Evolutionary conservation across 495 filamentous ascomycete species (phyloP).

Genomic region (Xylaria curta): DNA sequence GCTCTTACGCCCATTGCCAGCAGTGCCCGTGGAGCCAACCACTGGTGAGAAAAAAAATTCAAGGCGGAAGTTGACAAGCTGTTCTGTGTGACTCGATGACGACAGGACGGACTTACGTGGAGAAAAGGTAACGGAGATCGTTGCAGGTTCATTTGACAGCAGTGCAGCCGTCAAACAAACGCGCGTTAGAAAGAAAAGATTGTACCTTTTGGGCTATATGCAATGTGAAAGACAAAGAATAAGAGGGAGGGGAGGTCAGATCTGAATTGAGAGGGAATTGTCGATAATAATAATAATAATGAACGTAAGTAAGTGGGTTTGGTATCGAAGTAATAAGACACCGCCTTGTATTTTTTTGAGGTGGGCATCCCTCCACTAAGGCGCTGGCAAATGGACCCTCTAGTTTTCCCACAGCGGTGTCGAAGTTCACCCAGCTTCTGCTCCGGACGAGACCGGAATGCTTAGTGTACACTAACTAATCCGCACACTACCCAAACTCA

Average conservation of each 20-base stretch:
- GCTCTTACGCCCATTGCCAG: neutral
- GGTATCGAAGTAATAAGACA: neutral
- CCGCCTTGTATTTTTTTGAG: neutral
- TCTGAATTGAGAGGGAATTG: constrained; percentile 5
- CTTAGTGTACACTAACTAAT: constrained; percentile 16
- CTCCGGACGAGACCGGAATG: constrained; percentile 16
- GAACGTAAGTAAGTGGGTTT: neutral
- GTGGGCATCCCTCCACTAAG: neutral
- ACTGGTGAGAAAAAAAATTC: neutral
- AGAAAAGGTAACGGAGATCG: constrained; percentile 48
- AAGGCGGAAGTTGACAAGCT: constrained; percentile 8
- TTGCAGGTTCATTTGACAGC: constrained; percentile 78
- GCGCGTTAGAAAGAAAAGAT: constrained; percentile 45
- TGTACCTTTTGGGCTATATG: constrained; percentile 20
- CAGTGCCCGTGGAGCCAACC: neutral
- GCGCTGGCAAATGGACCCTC: neutral
- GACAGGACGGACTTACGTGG: constrained; percentile 50
- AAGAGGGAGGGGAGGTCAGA: neutral
- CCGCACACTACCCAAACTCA: neutral
- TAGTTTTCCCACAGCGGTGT: neutral
- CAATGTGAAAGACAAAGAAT: neutral
- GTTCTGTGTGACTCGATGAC: constrained; percentile 19
- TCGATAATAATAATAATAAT: constrained; percentile 21
- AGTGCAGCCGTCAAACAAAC: constrained; percentile 67
- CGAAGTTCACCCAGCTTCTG: neutral